Evolutionary conservation across 23 red algal species (phyloP).

Genomic region (Agarophyton chilense): DNA sequence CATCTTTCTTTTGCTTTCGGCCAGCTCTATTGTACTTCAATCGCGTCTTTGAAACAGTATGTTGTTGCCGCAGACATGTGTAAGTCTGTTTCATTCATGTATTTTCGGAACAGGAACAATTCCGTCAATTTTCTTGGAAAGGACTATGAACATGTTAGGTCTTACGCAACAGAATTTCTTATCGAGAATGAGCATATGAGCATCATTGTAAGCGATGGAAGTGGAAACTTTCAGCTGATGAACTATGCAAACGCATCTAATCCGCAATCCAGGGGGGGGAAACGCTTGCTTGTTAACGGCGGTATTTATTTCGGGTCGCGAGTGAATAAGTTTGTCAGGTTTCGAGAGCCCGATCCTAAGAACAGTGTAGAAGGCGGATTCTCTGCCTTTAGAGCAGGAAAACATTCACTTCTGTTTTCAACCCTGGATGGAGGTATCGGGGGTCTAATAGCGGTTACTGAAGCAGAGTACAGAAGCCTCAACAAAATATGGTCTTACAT

Average conservation of each 20-base stretch:
- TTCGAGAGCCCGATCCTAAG: constrained; percentile 54
- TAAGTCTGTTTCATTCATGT: constrained; percentile 83
- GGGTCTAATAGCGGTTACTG: constrained; percentile 48
- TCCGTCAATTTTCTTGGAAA: constrained; percentile 95
- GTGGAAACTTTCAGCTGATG: constrained; percentile 86
- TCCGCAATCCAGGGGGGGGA: constrained; percentile 88
- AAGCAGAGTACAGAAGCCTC: constrained; percentile 29
- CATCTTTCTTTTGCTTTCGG: constrained; percentile 91
- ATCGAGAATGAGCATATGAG: constrained; percentile 69
- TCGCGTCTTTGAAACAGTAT: constrained; percentile 94
- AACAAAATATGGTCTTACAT: constrained; percentile 4
- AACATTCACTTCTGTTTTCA: constrained; percentile 47
- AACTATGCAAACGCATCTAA: constrained; percentile 81
- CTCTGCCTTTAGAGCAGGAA: constrained; percentile 20
- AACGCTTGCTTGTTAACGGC: constrained; percentile 78
- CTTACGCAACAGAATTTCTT: constrained; percentile 85
- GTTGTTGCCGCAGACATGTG: constrained; percentile 89
- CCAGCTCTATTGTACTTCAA: constrained; percentile 81
- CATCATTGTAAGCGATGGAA: constrained; percentile 73
- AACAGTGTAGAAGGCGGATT: not conserved
- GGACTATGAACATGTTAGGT: constrained; percentile 75
- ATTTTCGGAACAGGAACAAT: constrained; percentile 93
- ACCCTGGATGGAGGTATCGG: constrained; percentile 75
- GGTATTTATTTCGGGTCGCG: constrained; percentile 80
- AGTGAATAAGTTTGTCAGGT: constrained; percentile 78